These are phyloP conservation scores for Flaveria trinervia DNA, from an alignment of 129 eudicot genomes.

Conservation along the genomic window DNA sequence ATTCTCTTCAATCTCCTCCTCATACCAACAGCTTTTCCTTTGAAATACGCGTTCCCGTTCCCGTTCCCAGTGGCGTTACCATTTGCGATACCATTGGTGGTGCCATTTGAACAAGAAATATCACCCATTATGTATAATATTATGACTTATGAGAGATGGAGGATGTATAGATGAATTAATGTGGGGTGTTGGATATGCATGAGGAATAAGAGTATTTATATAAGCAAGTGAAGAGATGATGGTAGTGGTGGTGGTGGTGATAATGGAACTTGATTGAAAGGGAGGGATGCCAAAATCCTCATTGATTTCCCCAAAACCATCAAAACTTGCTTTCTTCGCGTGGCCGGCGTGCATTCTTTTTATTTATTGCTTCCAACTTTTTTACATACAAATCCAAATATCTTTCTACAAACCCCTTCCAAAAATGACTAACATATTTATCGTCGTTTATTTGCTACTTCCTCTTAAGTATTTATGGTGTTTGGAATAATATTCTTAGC, in stretches of 20 bases:
- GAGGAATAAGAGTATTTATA: conserved; percentile 29
- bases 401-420: conserved; percentile 12
- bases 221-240: conserved; percentile 12
- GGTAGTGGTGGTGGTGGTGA: conserved; percentile 22
- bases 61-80: conserved; percentile 39
- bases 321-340: conserved; percentile 59
- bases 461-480: neutral
- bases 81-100: neutral
- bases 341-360: conserved; percentile 54
- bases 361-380: conserved; percentile 16
- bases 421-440: neutral
- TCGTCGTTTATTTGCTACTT: neutral
- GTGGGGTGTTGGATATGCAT: conserved; percentile 20
- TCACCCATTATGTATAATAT: conserved; percentile 56
- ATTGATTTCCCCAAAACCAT: conserved; percentile 43
- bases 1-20: conserved; percentile 76
- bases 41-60: conserved; percentile 41
- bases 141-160: no score
- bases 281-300: conserved; percentile 45
- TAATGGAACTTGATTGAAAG: conserved; percentile 21
- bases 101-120: conserved; percentile 47
- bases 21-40: conserved; percentile 89
- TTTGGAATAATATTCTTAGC: neutral
- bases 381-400: conserved; percentile 11
- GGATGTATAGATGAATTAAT: neutral